phyloP scores from a whole-genome alignment of 2,329 filamentous ascomycete species.

The Didymella keratinophila region DNA sequence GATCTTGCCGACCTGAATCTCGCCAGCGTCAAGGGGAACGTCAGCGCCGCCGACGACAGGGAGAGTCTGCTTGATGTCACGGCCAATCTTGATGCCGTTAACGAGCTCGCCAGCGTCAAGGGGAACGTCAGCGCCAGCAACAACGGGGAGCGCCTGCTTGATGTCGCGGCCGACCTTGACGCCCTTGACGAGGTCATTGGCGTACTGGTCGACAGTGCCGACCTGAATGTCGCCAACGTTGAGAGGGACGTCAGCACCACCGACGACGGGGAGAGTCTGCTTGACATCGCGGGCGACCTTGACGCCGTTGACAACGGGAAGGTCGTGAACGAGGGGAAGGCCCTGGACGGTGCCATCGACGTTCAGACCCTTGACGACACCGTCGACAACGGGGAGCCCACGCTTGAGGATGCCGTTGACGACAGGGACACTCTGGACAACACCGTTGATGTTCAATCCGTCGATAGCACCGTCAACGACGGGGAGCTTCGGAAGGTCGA shows the following conservation, averaged over 20 bases:
- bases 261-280: not conserved
- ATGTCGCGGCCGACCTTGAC: slow-evolving; percentile 7
- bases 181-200: not conserved
- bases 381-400: slow-evolving; percentile 8
- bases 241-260: slow-evolving; percentile 1
- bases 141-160: slow-evolving; percentile 1
- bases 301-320: slow-evolving; percentile 6
- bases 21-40: slow-evolving; percentile 2
- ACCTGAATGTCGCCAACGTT: not conserved
- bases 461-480: not conserved
- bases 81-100: slow-evolving; percentile 1
- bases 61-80: slow-evolving; percentile 12
- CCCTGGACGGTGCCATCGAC: not conserved
- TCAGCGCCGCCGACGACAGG: not conserved
- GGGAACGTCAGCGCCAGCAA: slow-evolving; percentile 1
- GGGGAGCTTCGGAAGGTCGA: slow-evolving; percentile 11
- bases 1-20: not conserved
- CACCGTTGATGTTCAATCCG: not conserved
- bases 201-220: not conserved
- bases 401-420: not conserved
- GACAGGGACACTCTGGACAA: not conserved
- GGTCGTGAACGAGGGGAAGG: slow-evolving; percentile 1
- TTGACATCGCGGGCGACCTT: not conserved
- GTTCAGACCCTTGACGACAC: not conserved
- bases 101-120: not conserved